Percentiles rank a stretch among this genome's conserved stretches.
phyloP scores from a whole-genome alignment of 164 flowering plant genomes.

The Kalanchoe fedtschenkoi region DNA sequence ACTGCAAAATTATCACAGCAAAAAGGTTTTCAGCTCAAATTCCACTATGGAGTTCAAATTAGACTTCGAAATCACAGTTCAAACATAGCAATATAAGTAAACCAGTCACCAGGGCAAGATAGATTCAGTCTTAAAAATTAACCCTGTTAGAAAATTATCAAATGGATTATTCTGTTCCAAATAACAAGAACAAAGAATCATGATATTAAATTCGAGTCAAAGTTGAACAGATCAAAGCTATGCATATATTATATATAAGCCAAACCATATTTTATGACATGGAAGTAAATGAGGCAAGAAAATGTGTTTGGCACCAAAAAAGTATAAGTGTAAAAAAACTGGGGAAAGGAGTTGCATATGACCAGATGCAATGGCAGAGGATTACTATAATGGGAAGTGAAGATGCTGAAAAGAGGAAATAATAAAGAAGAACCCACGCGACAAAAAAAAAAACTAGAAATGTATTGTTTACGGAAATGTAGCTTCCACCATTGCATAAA shows the following conservation, averaged over 20 bases:
- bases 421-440: not conserved
- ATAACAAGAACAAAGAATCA: not conserved
- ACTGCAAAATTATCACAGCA: not conserved
- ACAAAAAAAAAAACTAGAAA: not conserved
- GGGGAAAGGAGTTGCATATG: not conserved
- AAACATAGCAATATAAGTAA: not conserved
- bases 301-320: not conserved
- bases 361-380: not conserved
- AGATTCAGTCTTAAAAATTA: not conserved
- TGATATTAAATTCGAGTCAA: not conserved
- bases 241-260: not conserved
- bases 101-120: not conserved
- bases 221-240: conserved; percentile 2
- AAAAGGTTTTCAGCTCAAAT: not conserved
- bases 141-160: not conserved
- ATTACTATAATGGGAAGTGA: not conserved
- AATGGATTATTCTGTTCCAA: not conserved
- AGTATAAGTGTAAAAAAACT: not conserved
- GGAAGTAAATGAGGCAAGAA: not conserved
- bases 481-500: not conserved
- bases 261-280: not conserved
- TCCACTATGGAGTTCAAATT: not conserved
- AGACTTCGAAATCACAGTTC: not conserved
- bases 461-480: not conserved
- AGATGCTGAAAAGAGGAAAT: conserved; percentile 1